These are phyloP conservation scores for Colletotrichum musicola DNA, from an alignment of 2,329 filamentous ascomycete genomes.

Conservation along the genomic window DNA sequence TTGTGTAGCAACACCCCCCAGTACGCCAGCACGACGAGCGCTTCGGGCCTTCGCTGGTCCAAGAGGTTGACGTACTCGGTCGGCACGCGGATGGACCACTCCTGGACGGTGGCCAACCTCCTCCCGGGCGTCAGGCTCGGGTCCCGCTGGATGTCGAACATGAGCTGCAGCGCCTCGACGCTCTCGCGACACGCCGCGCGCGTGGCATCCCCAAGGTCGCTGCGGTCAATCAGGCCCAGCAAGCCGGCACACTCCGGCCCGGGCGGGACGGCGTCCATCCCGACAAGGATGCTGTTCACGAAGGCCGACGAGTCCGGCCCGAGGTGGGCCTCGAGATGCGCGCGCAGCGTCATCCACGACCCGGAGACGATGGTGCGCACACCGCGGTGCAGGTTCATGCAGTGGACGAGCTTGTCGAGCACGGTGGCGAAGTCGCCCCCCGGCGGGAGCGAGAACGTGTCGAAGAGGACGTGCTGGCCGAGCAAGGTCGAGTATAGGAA, in stretches of 20 bases:
- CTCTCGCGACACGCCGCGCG: constrained; percentile 42
- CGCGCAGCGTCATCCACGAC: background rate
- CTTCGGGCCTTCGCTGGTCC: constrained; percentile 52
- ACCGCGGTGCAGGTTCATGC: constrained; percentile 57
- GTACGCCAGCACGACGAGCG: constrained; percentile 54
- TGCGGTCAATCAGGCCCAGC: constrained; percentile 38
- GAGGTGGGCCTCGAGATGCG: background rate
- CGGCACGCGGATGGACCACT: constrained; percentile 52
- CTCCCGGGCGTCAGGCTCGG: constrained; percentile 11
- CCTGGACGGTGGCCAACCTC: constrained; percentile 43
- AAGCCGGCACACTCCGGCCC: constrained; percentile 46
- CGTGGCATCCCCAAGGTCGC: constrained; percentile 36
- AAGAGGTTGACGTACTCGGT: constrained; percentile 52
- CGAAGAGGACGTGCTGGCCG: constrained; percentile 62
- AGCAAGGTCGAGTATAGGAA: constrained; percentile 60
- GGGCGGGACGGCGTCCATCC: background rate
- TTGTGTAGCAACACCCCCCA: constrained; percentile 58
- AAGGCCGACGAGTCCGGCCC: constrained; percentile 13
- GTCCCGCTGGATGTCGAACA: constrained; percentile 44
- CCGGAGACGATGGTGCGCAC: constrained; percentile 52
- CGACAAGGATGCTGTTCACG: constrained; percentile 2
- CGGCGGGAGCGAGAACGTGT: constrained; percentile 44
- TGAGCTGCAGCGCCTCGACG: constrained; percentile 46
- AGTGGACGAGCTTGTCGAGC: constrained; percentile 53
- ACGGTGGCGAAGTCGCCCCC: constrained; percentile 46